phyloP scores from a whole-genome alignment of 805 yeast species.

The Zygoascus flipseniorum region DNA sequence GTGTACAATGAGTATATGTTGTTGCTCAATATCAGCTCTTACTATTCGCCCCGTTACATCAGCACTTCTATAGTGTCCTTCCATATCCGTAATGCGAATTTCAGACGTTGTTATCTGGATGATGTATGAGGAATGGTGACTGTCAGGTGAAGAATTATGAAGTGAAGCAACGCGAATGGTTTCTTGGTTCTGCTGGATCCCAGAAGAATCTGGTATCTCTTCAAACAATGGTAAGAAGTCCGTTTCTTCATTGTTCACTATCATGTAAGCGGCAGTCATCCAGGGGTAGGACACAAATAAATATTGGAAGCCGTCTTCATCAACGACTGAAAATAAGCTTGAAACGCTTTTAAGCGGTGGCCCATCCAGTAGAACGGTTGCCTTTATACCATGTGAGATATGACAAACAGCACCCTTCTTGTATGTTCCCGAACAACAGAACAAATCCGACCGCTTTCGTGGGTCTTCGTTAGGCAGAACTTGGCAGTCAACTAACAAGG shows the following conservation, averaged over 20 bases:
- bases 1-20: not conserved
- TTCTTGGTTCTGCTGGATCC: slow-evolving; percentile 2
- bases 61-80: not conserved
- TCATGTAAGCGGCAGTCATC: slow-evolving; percentile 5
- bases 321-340: slow-evolving; percentile 3
- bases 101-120: slow-evolving; percentile 4
- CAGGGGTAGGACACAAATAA: slow-evolving; percentile 8
- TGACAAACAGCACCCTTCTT: slow-evolving; percentile 11
- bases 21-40: not conserved
- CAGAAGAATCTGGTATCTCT: slow-evolving; percentile 7
- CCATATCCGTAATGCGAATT: slow-evolving; percentile 7
- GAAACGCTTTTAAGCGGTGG: slow-evolving; percentile 8
- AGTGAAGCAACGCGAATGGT: slow-evolving; percentile 4
- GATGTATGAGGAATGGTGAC: slow-evolving; percentile 3
- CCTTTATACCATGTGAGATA: slow-evolving; percentile 9
- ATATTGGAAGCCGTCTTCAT: not conserved
- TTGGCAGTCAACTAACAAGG: not conserved
- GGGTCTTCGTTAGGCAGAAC: not conserved
- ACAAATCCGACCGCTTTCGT: slow-evolving; percentile 1
- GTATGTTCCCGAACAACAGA: slow-evolving; percentile 12
- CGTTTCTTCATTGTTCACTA: not conserved
- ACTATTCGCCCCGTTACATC: not conserved
- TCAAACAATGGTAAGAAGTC: slow-evolving; percentile 2
- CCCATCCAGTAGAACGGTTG: slow-evolving; percentile 8
- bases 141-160: not conserved